Conservation (phyloP, 306 rosid species). For the Lathyrus tuberosus region DNA sequence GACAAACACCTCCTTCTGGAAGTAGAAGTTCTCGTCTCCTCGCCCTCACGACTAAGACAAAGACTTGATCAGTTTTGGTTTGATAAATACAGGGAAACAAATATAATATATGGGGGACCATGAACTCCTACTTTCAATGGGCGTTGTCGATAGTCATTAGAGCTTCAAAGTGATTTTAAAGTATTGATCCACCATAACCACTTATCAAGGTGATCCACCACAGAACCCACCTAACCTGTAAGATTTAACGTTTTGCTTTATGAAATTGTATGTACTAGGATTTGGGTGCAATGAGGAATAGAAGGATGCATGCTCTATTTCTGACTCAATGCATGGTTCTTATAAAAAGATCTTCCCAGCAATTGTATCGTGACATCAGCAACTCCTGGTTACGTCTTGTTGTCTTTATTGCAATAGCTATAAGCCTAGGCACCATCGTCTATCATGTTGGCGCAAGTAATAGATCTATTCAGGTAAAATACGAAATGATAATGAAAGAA, state of each 20-base stretch:
- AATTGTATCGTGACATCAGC: constrained; percentile 63
- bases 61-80: too few species aligned
- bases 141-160: too few species aligned
- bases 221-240: not conserved
- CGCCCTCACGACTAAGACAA: too few species aligned
- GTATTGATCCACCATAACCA: too few species aligned
- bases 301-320: constrained; percentile 55
- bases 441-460: constrained; percentile 41
- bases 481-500: too few species aligned
- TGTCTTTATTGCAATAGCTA: constrained; percentile 43
- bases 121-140: too few species aligned
- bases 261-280: constrained; percentile 19
- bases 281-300: constrained; percentile 42
- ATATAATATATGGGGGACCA: too few species aligned
- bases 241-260: constrained; percentile 10
- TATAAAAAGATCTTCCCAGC: constrained; percentile 61
- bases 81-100: too few species aligned
- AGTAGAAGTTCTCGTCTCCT: too few species aligned
- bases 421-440: constrained; percentile 58
- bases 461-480: constrained; percentile 38
- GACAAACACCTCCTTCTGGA: not conserved
- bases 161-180: too few species aligned
- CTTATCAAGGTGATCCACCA: too few species aligned
- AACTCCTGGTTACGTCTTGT: constrained; percentile 70
- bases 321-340: constrained; percentile 60